A percentile compares a stretch with the other conserved stretches of the same genome.
These are phyloP conservation scores for Cucumis melo DNA, from an alignment of 306 rosid species.

Conservation along the genomic window DNA sequence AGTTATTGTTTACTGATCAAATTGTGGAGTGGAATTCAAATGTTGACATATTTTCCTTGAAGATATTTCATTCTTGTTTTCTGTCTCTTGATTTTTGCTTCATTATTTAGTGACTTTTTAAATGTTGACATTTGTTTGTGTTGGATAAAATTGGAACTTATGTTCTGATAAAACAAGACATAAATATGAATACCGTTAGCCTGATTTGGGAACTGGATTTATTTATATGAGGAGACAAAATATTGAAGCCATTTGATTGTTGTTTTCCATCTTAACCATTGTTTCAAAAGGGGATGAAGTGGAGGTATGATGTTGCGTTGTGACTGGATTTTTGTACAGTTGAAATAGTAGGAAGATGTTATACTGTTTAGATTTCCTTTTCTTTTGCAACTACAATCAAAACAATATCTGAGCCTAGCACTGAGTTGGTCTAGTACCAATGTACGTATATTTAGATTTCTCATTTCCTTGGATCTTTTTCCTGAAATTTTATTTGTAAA, in stretches of 20 bases:
- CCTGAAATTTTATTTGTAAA: conserved; percentile 10
- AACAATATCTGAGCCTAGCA: background rate
- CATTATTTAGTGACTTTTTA: background rate
- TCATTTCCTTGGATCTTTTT: background rate
- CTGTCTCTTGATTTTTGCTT: background rate
- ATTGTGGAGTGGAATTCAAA: background rate
- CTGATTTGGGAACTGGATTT: background rate
- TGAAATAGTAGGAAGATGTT: background rate
- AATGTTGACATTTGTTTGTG: background rate
- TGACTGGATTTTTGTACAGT: background rate
- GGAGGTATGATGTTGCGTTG: background rate
- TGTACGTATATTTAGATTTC: background rate
- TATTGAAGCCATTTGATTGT: no score
- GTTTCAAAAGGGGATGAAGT: background rate
- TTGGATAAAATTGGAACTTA: background rate
- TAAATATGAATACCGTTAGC: background rate
- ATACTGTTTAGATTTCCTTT: background rate
- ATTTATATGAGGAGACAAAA: background rate
- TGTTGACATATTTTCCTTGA: background rate
- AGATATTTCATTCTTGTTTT: background rate
- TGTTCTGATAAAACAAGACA: background rate
- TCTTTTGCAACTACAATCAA: background rate
- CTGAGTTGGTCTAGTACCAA: background rate
- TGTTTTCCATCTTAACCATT: background rate
- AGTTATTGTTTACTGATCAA: background rate